Evolutionary conservation across 441 rosid species (phyloP).

Genomic region (Populus hybrid): DNA sequence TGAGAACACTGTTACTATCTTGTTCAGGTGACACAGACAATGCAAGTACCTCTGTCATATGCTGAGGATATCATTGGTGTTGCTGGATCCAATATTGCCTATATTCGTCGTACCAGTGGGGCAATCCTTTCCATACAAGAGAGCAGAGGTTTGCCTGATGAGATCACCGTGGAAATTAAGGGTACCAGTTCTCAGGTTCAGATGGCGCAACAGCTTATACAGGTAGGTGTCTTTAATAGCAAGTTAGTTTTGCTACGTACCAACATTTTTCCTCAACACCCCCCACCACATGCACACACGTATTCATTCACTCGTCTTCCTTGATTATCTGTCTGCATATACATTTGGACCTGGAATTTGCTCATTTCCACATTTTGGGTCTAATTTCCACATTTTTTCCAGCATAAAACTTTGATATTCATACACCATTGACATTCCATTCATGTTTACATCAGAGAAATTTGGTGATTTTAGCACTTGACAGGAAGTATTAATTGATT

Average conservation of each 20-base stretch:
- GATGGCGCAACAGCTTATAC: constrained; percentile 53
- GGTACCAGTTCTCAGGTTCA: constrained; percentile 52
- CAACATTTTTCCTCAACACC: background rate
- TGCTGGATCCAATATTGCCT: constrained; percentile 51
- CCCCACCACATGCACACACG: background rate
- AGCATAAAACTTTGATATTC: background rate
- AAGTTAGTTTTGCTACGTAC: background rate
- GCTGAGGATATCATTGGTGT: constrained; percentile 60
- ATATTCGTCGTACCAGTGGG: constrained; percentile 50
- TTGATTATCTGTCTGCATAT: background rate
- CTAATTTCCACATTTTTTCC: background rate
- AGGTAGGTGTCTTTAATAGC: constrained; percentile 27
- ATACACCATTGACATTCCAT: background rate
- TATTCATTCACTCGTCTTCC: background rate
- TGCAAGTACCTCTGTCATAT: constrained; percentile 49
- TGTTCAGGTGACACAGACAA: too few species aligned
- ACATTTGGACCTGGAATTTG: background rate
- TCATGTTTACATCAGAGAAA: background rate
- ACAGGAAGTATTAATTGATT: background rate
- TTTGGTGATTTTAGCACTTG: background rate
- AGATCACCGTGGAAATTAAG: constrained; percentile 54
- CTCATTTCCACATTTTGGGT: background rate
- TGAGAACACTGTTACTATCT: too few species aligned
- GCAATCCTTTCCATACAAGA: constrained; percentile 48
- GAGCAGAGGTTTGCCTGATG: constrained; percentile 47